phyloP scores from a whole-genome alignment of 208 protist genomes.

The Trypanosoma conorhini region DNA sequence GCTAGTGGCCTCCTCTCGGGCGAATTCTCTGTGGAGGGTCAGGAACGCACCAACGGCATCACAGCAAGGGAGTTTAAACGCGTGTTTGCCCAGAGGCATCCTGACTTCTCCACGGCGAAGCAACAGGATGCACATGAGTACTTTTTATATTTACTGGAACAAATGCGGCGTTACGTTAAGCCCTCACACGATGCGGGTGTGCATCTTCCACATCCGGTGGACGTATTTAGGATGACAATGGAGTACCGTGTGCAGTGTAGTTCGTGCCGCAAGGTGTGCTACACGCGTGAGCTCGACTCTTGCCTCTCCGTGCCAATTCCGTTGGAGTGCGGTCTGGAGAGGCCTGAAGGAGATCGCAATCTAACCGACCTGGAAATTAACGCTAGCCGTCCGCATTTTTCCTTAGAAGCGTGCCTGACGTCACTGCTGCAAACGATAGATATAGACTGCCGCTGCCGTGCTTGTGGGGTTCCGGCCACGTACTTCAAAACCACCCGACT shows the following conservation, averaged over 20 bases:
- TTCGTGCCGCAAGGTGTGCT: conserved; percentile 84
- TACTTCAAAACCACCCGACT: conserved; percentile 65
- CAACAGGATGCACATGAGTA: conserved; percentile 98
- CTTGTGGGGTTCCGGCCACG: conserved; percentile 42
- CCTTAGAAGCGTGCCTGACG: conserved; percentile 69
- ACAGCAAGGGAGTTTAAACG: conserved; percentile 94
- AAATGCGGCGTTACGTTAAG: conserved; percentile 77
- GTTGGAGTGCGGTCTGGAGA: conserved; percentile 52
- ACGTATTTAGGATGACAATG: conserved; percentile 76
- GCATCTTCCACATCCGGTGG: conserved; percentile 34
- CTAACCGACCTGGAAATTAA: conserved; percentile 60
- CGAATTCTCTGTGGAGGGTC: conserved; percentile 80
- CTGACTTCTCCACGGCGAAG: conserved; percentile 94
- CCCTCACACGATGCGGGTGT: conserved; percentile 8
- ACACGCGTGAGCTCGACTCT: conserved; percentile 80
- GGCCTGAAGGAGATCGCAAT: conserved; percentile 16
- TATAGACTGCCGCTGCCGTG: conserved; percentile 76
- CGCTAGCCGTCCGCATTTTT: conserved; percentile 46
- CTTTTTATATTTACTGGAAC: conserved; percentile 91
- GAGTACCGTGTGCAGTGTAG: conserved; percentile 92
- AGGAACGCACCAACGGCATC: conserved; percentile 73
- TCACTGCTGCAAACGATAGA: conserved; percentile 29
- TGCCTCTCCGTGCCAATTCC: conserved; percentile 91
- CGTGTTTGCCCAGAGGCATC: conserved; percentile 91
- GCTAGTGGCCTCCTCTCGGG: conserved; percentile 92